These are phyloP conservation scores for Hymenoscyphus albidus DNA, from an alignment of 2,329 filamentous ascomycete species.

Conservation along the genomic window DNA sequence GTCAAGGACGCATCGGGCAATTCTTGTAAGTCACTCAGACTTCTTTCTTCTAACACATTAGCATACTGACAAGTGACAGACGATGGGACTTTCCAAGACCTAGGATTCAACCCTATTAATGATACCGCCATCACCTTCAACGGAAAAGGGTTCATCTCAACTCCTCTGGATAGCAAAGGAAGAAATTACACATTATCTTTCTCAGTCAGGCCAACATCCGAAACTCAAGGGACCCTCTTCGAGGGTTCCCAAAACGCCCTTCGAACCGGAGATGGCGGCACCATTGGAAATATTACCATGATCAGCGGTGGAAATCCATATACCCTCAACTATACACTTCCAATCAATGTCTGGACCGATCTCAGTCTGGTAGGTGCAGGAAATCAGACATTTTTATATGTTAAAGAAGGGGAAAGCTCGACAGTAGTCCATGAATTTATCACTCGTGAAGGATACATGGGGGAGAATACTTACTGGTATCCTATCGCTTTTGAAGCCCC, in stretches of 20 bases:
- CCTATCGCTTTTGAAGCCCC: slow-evolving; percentile 28
- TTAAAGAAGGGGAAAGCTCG: slow-evolving; percentile 12
- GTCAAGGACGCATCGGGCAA: slow-evolving; percentile 38
- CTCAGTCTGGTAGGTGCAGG: slow-evolving; percentile 36
- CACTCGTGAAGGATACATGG: slow-evolving; percentile 19
- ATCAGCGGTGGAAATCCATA: slow-evolving; percentile 39
- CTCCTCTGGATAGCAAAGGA: slow-evolving; percentile 51
- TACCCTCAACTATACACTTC: slow-evolving; percentile 40
- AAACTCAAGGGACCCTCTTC: slow-evolving; percentile 40
- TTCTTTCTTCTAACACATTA: not conserved
- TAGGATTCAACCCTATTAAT: not conserved
- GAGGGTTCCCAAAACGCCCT: slow-evolving; percentile 43
- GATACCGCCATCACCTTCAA: not conserved
- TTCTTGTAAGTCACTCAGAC: slow-evolving; percentile 25
- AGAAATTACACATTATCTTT: slow-evolving; percentile 53
- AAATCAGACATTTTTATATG: slow-evolving; percentile 36
- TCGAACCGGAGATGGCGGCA: slow-evolving; percentile 34
- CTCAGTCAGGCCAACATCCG: slow-evolving; percentile 36
- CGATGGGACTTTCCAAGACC: not conserved
- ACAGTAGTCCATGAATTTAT: slow-evolving; percentile 23
- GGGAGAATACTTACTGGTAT: slow-evolving; percentile 24
- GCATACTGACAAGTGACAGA: not conserved
- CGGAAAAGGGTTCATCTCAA: slow-evolving; percentile 38
- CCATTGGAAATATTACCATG: slow-evolving; percentile 37
- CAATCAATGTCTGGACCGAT: slow-evolving; percentile 37